Conservation (phyloP, 2,329 filamentous ascomycete genomes). For the Stachybotrys elegans region DNA sequence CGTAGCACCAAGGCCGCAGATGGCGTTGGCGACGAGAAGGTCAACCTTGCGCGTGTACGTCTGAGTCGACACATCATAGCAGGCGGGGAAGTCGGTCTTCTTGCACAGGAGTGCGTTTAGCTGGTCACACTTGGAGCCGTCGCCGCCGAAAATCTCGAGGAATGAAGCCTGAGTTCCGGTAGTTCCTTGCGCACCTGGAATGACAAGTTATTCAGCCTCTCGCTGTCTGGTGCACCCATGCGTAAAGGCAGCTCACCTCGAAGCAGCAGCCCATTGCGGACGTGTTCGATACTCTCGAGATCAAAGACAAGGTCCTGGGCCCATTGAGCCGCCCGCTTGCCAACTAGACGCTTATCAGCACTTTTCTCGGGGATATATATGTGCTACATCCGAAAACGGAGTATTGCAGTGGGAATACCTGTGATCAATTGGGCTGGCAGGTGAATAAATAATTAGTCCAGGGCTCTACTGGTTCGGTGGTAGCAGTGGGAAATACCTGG, state of each 20-base stretch:
- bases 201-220: slow-evolving; percentile 22
- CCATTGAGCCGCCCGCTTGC: slow-evolving; percentile 64
- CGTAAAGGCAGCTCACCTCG: slow-evolving; percentile 47
- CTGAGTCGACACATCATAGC: slow-evolving; percentile 59
- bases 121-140: slow-evolving; percentile 43
- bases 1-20: slow-evolving; percentile 73
- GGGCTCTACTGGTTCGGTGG: neutral
- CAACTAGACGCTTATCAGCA: slow-evolving; percentile 37
- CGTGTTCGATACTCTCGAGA: slow-evolving; percentile 66
- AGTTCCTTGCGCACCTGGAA: slow-evolving; percentile 55
- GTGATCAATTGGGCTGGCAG: slow-evolving; percentile 39
- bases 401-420: neutral
- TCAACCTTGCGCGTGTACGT: slow-evolving; percentile 73
- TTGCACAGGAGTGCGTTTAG: slow-evolving; percentile 52
- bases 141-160: slow-evolving; percentile 40
- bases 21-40: slow-evolving; percentile 71
- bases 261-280: slow-evolving; percentile 65
- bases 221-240: neutral
- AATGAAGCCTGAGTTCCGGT: slow-evolving; percentile 78
- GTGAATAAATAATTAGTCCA: too few species aligned
- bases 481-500: slow-evolving; percentile 18
- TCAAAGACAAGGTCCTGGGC: slow-evolving; percentile 62
- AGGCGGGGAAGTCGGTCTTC: slow-evolving; percentile 47
- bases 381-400: neutral
- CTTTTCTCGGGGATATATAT: neutral